These are phyloP conservation scores for Lachancea nothofagi DNA, from an alignment of 805 yeast genomes.

Conservation along the genomic window DNA sequence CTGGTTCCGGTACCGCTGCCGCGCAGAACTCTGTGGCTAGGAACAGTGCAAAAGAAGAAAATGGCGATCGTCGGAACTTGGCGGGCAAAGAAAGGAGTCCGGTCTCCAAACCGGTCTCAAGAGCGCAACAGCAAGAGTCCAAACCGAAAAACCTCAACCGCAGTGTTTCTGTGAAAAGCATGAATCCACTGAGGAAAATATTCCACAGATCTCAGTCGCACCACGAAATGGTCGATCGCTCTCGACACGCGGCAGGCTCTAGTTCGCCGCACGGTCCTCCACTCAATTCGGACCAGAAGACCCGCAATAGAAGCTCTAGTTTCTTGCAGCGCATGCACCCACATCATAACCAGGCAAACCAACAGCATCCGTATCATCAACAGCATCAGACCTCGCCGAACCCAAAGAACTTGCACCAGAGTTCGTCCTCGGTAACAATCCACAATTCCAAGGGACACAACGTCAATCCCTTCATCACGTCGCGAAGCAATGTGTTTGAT, in stretches of 20 bases:
- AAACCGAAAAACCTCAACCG: slow-evolving; percentile 1
- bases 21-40: too few species aligned
- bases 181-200: slow-evolving; percentile 12
- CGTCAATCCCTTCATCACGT: slow-evolving; percentile 25
- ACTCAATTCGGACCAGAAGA: slow-evolving; percentile 7
- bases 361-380: not conserved
- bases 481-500: slow-evolving; percentile 11
- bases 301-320: slow-evolving; percentile 23
- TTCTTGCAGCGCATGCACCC: slow-evolving; percentile 17
- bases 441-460: slow-evolving; percentile 27
- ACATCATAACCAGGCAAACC: slow-evolving; percentile 7
- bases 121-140: too few species aligned
- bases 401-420: too few species aligned
- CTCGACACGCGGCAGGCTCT: not conserved
- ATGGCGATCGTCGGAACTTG: too few species aligned
- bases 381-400: slow-evolving; percentile 3
- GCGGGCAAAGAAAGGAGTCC: too few species aligned
- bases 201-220: slow-evolving; percentile 14
- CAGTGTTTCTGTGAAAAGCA: slow-evolving; percentile 9
- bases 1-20: too few species aligned
- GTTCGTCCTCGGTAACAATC: slow-evolving; percentile 26
- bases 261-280: not conserved
- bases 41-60: not conserved
- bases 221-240: slow-evolving; percentile 7
- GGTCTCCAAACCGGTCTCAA: not conserved